phyloP scores from a whole-genome alignment of 305 asterid species.

The Fraxinus angustifolia region DNA sequence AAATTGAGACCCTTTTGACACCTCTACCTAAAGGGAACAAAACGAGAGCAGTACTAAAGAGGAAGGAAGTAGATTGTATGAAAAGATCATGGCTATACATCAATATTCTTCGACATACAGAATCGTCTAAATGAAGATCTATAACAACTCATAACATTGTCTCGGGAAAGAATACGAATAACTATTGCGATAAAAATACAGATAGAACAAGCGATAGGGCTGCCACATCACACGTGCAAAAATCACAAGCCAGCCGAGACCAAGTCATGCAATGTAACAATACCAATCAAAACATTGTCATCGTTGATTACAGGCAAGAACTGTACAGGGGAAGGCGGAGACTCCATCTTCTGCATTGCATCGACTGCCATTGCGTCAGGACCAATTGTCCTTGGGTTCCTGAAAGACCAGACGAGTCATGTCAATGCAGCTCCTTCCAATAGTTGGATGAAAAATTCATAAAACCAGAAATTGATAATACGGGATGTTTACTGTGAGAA shows the following conservation, averaged over 20 bases:
- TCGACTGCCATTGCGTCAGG: constrained; percentile 87
- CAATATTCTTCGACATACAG: not conserved
- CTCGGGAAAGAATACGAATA: constrained; percentile 40
- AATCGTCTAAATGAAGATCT: not conserved
- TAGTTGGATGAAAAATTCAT: not conserved
- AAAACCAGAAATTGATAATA: not conserved
- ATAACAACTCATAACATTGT: not conserved
- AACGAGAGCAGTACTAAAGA: not conserved
- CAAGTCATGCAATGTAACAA: constrained; percentile 83
- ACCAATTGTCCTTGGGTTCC: constrained; percentile 80
- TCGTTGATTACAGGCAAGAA: constrained; percentile 78
- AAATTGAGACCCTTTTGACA: not conserved
- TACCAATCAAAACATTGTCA: constrained; percentile 68
- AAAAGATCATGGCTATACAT: not conserved
- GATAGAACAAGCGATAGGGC: not conserved
- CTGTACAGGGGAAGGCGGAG: constrained; percentile 93
- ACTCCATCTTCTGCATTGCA: constrained; percentile 97
- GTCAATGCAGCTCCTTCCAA: not conserved
- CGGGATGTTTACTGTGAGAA: not conserved
- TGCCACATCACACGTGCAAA: not conserved
- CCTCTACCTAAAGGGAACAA: not conserved
- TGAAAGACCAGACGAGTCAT: constrained; percentile 27
- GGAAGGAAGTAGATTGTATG: not conserved
- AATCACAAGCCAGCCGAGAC: constrained; percentile 80
- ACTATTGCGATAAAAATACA: constrained; percentile 15